phyloP scores from a whole-genome alignment of 345 rosid genomes.

The Mercurialis annua region DNA sequence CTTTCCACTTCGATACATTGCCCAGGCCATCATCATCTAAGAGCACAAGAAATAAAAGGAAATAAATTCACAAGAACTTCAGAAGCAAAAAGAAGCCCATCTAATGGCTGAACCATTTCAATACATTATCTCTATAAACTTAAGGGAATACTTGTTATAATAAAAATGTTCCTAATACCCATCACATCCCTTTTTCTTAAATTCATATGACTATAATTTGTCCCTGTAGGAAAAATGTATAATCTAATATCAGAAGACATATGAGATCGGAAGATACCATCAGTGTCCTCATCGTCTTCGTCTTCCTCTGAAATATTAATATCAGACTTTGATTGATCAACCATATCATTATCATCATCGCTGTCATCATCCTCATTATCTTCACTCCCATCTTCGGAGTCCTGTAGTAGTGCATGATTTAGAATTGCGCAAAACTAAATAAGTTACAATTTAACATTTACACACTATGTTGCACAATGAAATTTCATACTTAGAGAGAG shows the following conservation, averaged over 20 bases:
- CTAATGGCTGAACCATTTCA: not conserved
- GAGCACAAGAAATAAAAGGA: conserved; percentile 13
- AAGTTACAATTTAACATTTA: not conserved
- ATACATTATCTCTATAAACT: not conserved
- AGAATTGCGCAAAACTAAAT: not conserved
- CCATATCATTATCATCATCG: conserved; percentile 23
- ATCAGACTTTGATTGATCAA: conserved; percentile 35
- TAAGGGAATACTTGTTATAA: not conserved
- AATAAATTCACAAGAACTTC: conserved; percentile 12
- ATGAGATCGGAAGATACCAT: conserved; percentile 45
- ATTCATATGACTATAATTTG: not conserved
- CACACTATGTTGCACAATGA: not conserved
- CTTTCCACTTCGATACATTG: conserved; percentile 81
- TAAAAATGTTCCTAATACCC: not conserved
- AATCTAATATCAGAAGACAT: not conserved
- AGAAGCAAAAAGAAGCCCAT: not conserved
- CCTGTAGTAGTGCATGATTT: conserved; percentile 31
- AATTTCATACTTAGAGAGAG: not conserved
- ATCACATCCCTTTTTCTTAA: not conserved
- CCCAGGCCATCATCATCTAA: conserved; percentile 54
- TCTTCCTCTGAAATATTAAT: conserved; percentile 47
- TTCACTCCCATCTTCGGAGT: conserved; percentile 40
- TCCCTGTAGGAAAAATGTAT: not conserved
- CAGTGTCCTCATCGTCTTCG: conserved; percentile 33
- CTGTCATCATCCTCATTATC: conserved; percentile 27